phyloP scores from a whole-genome alignment of 768 basidiomycete genomes.

The Melanogaster broomeanus region DNA sequence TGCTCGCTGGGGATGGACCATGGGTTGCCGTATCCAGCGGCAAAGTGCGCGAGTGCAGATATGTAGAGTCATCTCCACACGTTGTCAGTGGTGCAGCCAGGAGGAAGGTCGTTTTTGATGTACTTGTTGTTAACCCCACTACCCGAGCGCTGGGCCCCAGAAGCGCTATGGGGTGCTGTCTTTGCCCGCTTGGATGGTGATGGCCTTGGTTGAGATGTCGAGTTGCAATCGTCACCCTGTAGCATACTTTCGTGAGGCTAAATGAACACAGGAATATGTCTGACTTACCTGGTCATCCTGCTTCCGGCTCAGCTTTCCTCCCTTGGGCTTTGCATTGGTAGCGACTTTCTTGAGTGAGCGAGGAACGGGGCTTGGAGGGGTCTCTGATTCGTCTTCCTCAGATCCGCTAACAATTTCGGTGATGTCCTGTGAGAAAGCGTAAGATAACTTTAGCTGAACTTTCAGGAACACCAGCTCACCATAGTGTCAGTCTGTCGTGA shows the following conservation, averaged over 20 bases:
- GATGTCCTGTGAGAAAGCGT: not conserved
- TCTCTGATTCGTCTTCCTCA: not conserved
- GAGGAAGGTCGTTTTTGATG: slow-evolving; percentile 7
- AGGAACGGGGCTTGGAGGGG: not conserved
- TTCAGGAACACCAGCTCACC: not conserved
- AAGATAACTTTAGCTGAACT: not conserved
- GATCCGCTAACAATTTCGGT: not conserved
- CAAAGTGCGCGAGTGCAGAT: slow-evolving; percentile 5
- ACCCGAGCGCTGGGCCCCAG: not conserved
- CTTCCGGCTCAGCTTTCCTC: too few relatives aligned
- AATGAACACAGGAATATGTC: too few relatives aligned
- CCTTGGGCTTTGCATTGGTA: too few relatives aligned
- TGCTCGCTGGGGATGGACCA: slow-evolving; percentile 5
- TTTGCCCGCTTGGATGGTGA: too few relatives aligned
- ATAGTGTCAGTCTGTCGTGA: not conserved
- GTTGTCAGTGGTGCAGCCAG: slow-evolving; percentile 1
- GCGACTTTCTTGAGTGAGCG: too few relatives aligned
- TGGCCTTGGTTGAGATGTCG: too few relatives aligned
- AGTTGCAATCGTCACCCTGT: too few relatives aligned
- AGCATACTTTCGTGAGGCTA: too few relatives aligned
- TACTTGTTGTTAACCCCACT: slow-evolving; percentile 8
- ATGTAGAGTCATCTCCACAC: slow-evolving; percentile 3
- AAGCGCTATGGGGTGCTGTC: too few relatives aligned
- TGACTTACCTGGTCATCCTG: too few relatives aligned
- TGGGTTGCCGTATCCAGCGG: slow-evolving; percentile 2